Conservation (phyloP, 805 yeast genomes). For the Scheffersomyces lignosus region DNA sequence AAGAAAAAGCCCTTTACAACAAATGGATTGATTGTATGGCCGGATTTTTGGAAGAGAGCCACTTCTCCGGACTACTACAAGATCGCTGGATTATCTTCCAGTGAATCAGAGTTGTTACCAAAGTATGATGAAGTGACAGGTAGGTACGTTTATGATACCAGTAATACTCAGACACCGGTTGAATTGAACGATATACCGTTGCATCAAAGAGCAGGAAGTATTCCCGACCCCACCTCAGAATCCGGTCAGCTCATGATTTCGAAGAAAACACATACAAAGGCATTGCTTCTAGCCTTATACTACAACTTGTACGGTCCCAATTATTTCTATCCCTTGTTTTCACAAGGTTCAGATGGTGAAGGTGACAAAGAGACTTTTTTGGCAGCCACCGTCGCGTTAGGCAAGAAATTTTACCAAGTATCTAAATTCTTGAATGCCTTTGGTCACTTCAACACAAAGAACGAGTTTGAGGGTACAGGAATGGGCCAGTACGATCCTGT, state of each 20-base stretch:
- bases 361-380: slow-evolving; percentile 80
- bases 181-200: slow-evolving; percentile 21
- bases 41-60: slow-evolving; percentile 86
- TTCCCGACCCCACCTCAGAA: slow-evolving; percentile 31
- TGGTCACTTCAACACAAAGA: slow-evolving; percentile 39
- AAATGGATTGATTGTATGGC: slow-evolving; percentile 69
- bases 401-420: slow-evolving; percentile 54
- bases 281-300: slow-evolving; percentile 39
- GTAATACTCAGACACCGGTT: not conserved
- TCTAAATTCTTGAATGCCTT: slow-evolving; percentile 51
- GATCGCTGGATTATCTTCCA: slow-evolving; percentile 54
- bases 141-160: slow-evolving; percentile 10
- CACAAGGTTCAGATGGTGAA: slow-evolving; percentile 60
- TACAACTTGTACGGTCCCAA: slow-evolving; percentile 44
- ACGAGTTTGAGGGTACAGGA: slow-evolving; percentile 62
- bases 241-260: slow-evolving; percentile 45
- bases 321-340: slow-evolving; percentile 42
- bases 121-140: slow-evolving; percentile 34
- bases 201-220: slow-evolving; percentile 31
- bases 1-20: slow-evolving; percentile 52
- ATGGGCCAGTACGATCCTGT: slow-evolving; percentile 76
- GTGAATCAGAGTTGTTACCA: slow-evolving; percentile 28
- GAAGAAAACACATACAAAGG: slow-evolving; percentile 37
- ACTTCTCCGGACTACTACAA: slow-evolving; percentile 73
- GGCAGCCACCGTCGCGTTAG: slow-evolving; percentile 60